Base-by-base conservation (phyloP, 306 rosid genomes). In the Urtica urens region DNA sequence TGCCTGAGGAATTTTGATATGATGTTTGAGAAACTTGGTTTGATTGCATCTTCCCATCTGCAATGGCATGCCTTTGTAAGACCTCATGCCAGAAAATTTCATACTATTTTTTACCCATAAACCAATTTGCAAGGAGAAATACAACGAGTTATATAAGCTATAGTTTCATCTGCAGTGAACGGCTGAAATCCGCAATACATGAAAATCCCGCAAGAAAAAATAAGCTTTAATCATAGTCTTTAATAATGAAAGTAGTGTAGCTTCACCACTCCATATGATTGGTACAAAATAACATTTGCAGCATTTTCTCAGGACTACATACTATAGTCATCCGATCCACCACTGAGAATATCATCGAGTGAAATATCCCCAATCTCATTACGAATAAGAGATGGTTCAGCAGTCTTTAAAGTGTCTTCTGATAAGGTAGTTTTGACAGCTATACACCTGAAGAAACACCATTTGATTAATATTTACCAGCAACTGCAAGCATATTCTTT, bases 361-460 rank as follows among this genome's bases (percentile, higher is more conserved):
- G 97, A 81, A 76, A 90, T 51, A 63, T 59, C 72, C 73, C 93
- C 95, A 61, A 90, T 90, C 53, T 78, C 82, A 63, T 72, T 77
- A 55, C 94, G 82, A 69, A 90, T 79, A 42, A 84, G 73, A 35
- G 76, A 53, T 40, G 95, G 97, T 29, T 69, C 69, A 52, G 94
- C 94, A 38, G 79, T 43, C 67, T 62, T 68, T 51, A 84, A 55
- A 65, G 40, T 65, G 62, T 79, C 92, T 9, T 90, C 92, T 16
- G 97, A 75, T 53, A 90, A 63, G 51, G 97, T 79, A 31, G 97
- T 90, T 64, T 70, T 79, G 61, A 90, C 94, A 62, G 94, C 95
- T 60, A 90, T 81, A 70, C 82, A 88, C 71, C 96, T 88, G 71
- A 76, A 64, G 56, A 52, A 64, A 51, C 60, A 39, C n/a, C n/a